These are phyloP conservation scores for Zymoseptoria pseudotritici DNA, from an alignment of 2,329 filamentous ascomycete species.

Conservation along the genomic window DNA sequence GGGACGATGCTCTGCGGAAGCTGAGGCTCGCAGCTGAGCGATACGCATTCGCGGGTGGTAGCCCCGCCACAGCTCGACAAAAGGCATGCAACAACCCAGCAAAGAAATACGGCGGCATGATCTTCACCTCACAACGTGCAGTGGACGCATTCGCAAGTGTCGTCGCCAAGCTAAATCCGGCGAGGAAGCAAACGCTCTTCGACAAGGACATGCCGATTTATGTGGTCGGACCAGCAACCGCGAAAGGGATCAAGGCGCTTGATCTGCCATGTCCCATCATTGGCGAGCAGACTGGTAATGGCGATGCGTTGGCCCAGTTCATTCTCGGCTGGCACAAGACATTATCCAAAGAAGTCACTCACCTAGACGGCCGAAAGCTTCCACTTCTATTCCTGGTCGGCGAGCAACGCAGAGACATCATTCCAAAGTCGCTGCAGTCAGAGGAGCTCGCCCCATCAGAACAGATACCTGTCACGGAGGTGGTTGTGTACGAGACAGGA, in stretches of 20 bases:
- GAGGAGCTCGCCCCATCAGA: slow-evolving; percentile 40
- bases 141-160: slow-evolving; percentile 68
- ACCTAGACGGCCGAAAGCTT: slow-evolving; percentile 40
- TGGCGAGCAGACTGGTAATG: slow-evolving; percentile 77
- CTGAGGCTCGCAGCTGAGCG: slow-evolving; percentile 47
- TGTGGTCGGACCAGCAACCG: slow-evolving; percentile 74
- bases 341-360: slow-evolving; percentile 25
- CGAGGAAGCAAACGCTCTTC: slow-evolving; percentile 31
- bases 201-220: slow-evolving; percentile 56
- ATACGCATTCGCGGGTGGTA: slow-evolving; percentile 33
- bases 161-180: slow-evolving; percentile 44
- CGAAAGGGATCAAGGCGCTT: slow-evolving; percentile 58
- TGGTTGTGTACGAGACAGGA: slow-evolving; percentile 79
- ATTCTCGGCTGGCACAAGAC: slow-evolving; percentile 71
- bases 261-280: slow-evolving; percentile 53
- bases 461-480: slow-evolving; percentile 64
- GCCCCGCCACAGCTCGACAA: slow-evolving; percentile 20
- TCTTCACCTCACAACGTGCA: slow-evolving; percentile 77
- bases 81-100: slow-evolving; percentile 27
- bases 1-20: slow-evolving; percentile 49
- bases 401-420: slow-evolving; percentile 81
- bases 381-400: slow-evolving; percentile 81
- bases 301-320: slow-evolving; percentile 66
- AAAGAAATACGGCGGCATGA: slow-evolving; percentile 61
- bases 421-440: slow-evolving; percentile 70